Evolutionary conservation across 345 rosid genomes (phyloP).

Genomic region (Gossypium ekmanianum): DNA sequence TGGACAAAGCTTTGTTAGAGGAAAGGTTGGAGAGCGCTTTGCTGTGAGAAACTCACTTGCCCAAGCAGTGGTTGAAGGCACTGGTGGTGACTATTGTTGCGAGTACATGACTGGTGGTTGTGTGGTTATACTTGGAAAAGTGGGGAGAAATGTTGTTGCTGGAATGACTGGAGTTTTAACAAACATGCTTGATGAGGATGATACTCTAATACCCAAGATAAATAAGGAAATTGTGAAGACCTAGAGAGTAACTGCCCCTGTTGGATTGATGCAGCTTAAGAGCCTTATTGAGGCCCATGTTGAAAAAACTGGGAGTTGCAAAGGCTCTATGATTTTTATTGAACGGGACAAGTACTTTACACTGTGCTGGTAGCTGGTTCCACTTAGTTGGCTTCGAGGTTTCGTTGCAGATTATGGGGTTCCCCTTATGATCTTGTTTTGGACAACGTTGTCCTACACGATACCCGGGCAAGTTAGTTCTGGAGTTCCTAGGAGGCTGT

Average conservation of each 20-base stretch:
- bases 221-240: conserved; percentile 91
- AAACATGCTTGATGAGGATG: conserved; percentile 87
- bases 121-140: conserved; percentile 90
- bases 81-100: conserved; percentile 94
- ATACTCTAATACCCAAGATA: conserved; percentile 80
- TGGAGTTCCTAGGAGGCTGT: conserved; percentile 66
- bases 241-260: conserved; percentile 82
- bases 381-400: conserved; percentile 79
- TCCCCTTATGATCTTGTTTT: conserved; percentile 67
- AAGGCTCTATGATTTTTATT: conserved; percentile 62
- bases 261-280: conserved; percentile 86
- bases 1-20: conserved; percentile 88
- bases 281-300: conserved; percentile 86
- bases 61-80: conserved; percentile 93
- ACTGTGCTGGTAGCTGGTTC: conserved; percentile 91
- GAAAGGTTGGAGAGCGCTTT: conserved; percentile 94
- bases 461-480: conserved; percentile 39
- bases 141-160: conserved; percentile 97
- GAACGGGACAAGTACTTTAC: conserved; percentile 81
- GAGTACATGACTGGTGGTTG: conserved; percentile 99
- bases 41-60: conserved; percentile 98
- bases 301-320: conserved; percentile 87
- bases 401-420: conserved; percentile 79
- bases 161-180: conserved; percentile 99
- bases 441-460: conserved; percentile 55